Conservation (phyloP, 2,329 filamentous ascomycete genomes). For the Trichoderma breve region DNA sequence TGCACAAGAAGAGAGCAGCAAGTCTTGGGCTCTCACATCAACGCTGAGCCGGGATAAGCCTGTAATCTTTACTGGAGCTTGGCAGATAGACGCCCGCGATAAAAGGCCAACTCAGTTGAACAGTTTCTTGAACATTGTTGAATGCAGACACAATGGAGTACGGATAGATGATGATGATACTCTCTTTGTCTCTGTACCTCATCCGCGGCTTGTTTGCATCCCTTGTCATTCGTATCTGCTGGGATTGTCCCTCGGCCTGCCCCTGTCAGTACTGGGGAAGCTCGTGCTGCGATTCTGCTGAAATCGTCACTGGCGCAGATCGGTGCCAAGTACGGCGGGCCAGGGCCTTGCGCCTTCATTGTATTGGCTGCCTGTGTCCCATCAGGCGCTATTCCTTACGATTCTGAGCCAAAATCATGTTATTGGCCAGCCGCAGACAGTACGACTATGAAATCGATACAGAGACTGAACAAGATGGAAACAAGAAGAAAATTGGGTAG, state of each 20-base stretch:
- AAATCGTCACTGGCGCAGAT: slow-evolving; percentile 17
- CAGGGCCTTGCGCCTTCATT: not conserved
- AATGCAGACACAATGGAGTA: not conserved
- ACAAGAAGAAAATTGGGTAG: not conserved
- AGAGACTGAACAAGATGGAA: not conserved
- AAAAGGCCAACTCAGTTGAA: not conserved
- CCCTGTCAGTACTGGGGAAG: slow-evolving; percentile 8
- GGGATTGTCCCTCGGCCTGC: not conserved
- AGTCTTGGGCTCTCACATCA: not conserved
- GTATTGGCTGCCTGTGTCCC: not conserved
- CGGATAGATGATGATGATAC: not conserved
- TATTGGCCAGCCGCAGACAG: not conserved
- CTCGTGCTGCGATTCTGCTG: slow-evolving; percentile 13
- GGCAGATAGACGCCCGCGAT: not conserved
- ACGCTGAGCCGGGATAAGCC: not conserved
- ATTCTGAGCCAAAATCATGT: not conserved
- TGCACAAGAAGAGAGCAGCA: not conserved
- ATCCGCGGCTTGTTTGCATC: not conserved
- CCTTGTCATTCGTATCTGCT: not conserved
- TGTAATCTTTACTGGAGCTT: not conserved
- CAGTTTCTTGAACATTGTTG: not conserved
- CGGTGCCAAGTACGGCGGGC: not conserved
- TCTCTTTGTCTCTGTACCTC: not conserved
- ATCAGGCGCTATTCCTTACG: slow-evolving; percentile 5
- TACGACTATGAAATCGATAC: not conserved